phyloP scores from a whole-genome alignment of 1,284 basidiomycete genomes.

The Stygiomarasmius scandens region DNA sequence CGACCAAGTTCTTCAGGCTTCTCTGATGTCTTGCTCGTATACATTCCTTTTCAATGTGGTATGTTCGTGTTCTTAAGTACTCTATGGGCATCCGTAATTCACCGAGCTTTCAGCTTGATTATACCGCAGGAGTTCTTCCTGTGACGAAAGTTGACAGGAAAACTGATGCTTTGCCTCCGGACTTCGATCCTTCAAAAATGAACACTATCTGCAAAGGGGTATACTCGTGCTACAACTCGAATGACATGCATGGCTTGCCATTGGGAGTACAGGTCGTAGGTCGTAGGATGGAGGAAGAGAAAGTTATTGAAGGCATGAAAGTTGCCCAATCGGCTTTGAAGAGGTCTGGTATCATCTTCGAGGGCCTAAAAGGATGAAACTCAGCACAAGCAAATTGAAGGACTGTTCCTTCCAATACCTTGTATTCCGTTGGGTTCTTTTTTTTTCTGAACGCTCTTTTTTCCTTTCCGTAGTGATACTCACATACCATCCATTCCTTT shows the following conservation, averaged over 20 bases:
- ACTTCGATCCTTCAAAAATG: constrained; percentile 39
- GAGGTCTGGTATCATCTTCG: constrained; percentile 21
- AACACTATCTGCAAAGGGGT: constrained; percentile 38
- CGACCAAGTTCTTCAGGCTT: constrained; percentile 55
- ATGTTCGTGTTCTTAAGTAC: constrained; percentile 34
- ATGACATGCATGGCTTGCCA: constrained; percentile 73
- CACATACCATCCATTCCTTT: no score
- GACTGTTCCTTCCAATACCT: no score
- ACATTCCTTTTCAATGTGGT: constrained; percentile 62
- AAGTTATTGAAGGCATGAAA: constrained; percentile 59
- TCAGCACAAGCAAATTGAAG: no score
- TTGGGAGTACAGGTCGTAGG: constrained; percentile 75
- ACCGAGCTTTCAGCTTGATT: constrained; percentile 56
- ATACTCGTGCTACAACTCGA: constrained; percentile 59
- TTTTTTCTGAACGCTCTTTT: background rate
- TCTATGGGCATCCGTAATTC: constrained; percentile 2
- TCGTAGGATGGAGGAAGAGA: constrained; percentile 69
- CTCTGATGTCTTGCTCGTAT: constrained; percentile 50
- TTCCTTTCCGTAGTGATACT: no score
- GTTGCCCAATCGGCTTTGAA: constrained; percentile 46
- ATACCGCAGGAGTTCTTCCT: constrained; percentile 42
- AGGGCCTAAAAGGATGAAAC: background rate
- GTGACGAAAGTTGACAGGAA: constrained; percentile 15
- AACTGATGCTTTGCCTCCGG: constrained; percentile 26
- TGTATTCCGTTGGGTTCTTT: background rate